Evolutionary conservation across 352 stramenopile species (phyloP).

Genomic region (Globisporangium abappressorium): DNA sequence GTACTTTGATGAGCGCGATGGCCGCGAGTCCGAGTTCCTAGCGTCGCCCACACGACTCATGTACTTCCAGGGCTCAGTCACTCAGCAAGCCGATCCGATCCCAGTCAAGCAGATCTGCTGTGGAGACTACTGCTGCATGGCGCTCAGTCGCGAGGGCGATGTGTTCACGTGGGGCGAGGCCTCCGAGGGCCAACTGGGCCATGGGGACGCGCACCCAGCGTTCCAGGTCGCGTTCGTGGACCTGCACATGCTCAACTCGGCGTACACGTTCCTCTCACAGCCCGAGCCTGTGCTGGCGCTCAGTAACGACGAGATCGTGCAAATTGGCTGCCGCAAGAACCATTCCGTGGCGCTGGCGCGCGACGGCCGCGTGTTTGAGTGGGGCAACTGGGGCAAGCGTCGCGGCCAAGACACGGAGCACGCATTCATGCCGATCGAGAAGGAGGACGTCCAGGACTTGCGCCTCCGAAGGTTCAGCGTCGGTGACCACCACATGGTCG

Average conservation of each 20-base stretch:
- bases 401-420: slow-evolving; percentile 44
- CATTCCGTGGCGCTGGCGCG: slow-evolving; percentile 47
- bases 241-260: slow-evolving; percentile 57
- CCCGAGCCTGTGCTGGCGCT: slow-evolving; percentile 59
- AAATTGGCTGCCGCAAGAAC: slow-evolving; percentile 58
- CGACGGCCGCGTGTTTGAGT: slow-evolving; percentile 52
- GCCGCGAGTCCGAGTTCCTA: slow-evolving; percentile 42
- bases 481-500: slow-evolving; percentile 41
- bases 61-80: slow-evolving; percentile 57
- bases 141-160: slow-evolving; percentile 54
- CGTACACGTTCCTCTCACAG: slow-evolving; percentile 62
- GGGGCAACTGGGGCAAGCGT: slow-evolving; percentile 68
- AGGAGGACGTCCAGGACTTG: slow-evolving; percentile 19
- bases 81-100: slow-evolving; percentile 66
- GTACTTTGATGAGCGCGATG: slow-evolving; percentile 56
- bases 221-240: slow-evolving; percentile 71
- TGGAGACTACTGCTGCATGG: slow-evolving; percentile 72
- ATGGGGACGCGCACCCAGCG: slow-evolving; percentile 46
- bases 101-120: slow-evolving; percentile 48
- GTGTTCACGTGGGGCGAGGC: slow-evolving; percentile 78
- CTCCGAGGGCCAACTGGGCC: slow-evolving; percentile 67
- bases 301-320: slow-evolving; percentile 33
- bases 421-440: slow-evolving; percentile 53
- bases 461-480: neutral
- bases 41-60: slow-evolving; percentile 40